Conservation (phyloP, 345 rosid species). For the Brassica incana region DNA sequence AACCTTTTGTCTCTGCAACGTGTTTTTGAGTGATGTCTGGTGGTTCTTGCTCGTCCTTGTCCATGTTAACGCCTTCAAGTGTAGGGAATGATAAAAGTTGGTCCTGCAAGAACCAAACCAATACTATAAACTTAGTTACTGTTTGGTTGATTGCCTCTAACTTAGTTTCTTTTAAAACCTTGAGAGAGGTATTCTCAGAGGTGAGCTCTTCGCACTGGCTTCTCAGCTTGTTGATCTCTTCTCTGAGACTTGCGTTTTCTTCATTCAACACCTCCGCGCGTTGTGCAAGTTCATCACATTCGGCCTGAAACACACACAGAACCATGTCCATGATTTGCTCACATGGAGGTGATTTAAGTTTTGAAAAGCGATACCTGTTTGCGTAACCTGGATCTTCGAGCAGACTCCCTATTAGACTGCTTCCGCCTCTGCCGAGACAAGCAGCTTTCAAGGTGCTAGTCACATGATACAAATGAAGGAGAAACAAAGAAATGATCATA, state of each 20-base stretch:
- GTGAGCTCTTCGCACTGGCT: slow-evolving; percentile 77
- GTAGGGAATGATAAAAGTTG: slow-evolving; percentile 61
- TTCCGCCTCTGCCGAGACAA: slow-evolving; percentile 74
- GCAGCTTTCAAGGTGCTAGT: background rate
- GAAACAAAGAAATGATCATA: slow-evolving; percentile 1
- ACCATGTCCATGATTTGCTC: slow-evolving; percentile 29
- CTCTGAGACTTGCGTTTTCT: slow-evolving; percentile 79
- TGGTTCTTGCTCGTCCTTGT: slow-evolving; percentile 49
- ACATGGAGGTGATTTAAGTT: background rate
- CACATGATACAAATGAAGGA: background rate
- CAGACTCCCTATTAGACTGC: slow-evolving; percentile 99
- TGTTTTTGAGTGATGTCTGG: slow-evolving; percentile 35
- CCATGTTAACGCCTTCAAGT: slow-evolving; percentile 51
- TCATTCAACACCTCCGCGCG: slow-evolving; percentile 82
- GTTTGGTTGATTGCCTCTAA: background rate
- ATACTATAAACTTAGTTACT: background rate
- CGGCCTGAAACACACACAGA: slow-evolving; percentile 62
- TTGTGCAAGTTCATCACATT: slow-evolving; percentile 94
- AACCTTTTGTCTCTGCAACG: slow-evolving; percentile 41
- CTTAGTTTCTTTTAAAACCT: slow-evolving; percentile 44
- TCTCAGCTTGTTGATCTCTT: slow-evolving; percentile 76
- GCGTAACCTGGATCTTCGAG: slow-evolving; percentile 92
- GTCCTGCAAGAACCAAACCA: slow-evolving; percentile 52
- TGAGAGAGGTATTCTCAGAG: slow-evolving; percentile 72
- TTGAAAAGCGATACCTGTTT: slow-evolving; percentile 63